Conservation (phyloP, 78 protist genomes). For the Mastigamoeba balamuthi region DNA sequence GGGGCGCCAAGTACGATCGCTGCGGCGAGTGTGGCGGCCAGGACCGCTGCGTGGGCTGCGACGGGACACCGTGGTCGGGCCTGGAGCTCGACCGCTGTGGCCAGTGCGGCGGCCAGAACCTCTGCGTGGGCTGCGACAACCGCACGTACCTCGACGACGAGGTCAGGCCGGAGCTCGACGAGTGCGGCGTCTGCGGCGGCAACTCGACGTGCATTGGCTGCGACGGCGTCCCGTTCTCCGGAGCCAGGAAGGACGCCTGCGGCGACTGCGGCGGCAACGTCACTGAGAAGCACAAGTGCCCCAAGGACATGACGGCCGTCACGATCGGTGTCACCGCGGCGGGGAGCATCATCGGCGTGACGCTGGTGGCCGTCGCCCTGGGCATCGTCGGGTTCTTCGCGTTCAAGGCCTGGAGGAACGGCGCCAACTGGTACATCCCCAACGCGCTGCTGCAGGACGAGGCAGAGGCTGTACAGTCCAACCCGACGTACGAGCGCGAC, state of each 20-base stretch:
- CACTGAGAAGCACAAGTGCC: neutral
- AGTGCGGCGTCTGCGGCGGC: constrained; percentile 32
- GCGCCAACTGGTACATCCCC: neutral
- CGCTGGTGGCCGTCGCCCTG: neutral
- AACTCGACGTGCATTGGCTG: constrained; percentile 24
- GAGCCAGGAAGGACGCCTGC: neutral
- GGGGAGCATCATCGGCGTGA: neutral
- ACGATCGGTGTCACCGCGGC: neutral
- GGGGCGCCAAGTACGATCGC: neutral
- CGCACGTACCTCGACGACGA: neutral
- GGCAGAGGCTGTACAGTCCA: neutral
- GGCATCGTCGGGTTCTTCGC: neutral
- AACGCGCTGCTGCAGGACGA: neutral
- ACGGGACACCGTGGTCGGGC: constrained; percentile 34
- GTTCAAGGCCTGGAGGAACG: neutral
- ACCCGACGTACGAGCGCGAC: neutral
- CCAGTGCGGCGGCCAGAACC: constrained; percentile 36
- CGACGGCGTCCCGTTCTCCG: constrained; percentile 1
- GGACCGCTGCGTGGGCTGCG: constrained; percentile 56
- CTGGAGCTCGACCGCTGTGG: constrained; percentile 26
- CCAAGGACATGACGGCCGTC: neutral
- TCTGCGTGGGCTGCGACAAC: constrained; percentile 25
- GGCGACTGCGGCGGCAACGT: constrained; percentile 42
- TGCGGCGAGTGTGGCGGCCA: constrained; percentile 59
- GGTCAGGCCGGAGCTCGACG: neutral